Evolutionary conservation across 2,329 filamentous ascomycete genomes (phyloP).

Genomic region (Macrophomina tecta): DNA sequence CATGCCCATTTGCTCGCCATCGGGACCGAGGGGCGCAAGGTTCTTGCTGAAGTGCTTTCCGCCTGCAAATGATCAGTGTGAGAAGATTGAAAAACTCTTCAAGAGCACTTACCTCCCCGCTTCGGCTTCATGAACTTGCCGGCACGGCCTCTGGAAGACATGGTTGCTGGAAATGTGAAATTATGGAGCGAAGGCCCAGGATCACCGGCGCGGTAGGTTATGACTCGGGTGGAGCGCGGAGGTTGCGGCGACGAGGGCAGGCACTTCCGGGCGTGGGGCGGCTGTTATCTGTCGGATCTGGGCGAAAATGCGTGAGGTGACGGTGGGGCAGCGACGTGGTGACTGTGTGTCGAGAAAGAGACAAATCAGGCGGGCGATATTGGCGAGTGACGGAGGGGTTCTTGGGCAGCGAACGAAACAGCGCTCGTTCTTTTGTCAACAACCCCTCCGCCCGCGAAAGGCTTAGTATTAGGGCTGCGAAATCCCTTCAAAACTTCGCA

Average conservation of each 20-base stretch:
- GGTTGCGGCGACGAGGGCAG: neutral
- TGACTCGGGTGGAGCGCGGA: slow-evolving; percentile 27
- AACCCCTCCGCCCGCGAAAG: neutral
- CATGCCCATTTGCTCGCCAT: slow-evolving; percentile 88
- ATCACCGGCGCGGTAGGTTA: neutral
- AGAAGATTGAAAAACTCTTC: neutral
- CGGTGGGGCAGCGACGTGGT: neutral
- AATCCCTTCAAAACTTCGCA: slow-evolving; percentile 48
- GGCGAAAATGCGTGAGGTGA: neutral
- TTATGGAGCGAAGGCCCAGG: slow-evolving; percentile 9
- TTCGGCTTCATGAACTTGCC: slow-evolving; percentile 96
- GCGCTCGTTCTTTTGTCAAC: slow-evolving; percentile 28
- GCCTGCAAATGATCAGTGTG: slow-evolving; percentile 59
- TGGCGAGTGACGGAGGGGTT: slow-evolving; percentile 12
- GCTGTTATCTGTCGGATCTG: neutral
- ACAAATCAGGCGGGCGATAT: slow-evolving; percentile 17
- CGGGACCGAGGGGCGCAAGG: slow-evolving; percentile 83
- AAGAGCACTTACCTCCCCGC: slow-evolving; percentile 72
- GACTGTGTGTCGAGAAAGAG: neutral
- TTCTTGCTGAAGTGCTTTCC: slow-evolving; percentile 96
- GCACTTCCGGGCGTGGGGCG: neutral
- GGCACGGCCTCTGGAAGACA: slow-evolving; percentile 74
- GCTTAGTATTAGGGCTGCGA: slow-evolving; percentile 23
- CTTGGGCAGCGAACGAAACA: slow-evolving; percentile 27
- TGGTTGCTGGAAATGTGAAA: slow-evolving; percentile 35